phyloP scores from a whole-genome alignment of 2,329 filamentous ascomycete genomes.

The Fusarium aywerte region DNA sequence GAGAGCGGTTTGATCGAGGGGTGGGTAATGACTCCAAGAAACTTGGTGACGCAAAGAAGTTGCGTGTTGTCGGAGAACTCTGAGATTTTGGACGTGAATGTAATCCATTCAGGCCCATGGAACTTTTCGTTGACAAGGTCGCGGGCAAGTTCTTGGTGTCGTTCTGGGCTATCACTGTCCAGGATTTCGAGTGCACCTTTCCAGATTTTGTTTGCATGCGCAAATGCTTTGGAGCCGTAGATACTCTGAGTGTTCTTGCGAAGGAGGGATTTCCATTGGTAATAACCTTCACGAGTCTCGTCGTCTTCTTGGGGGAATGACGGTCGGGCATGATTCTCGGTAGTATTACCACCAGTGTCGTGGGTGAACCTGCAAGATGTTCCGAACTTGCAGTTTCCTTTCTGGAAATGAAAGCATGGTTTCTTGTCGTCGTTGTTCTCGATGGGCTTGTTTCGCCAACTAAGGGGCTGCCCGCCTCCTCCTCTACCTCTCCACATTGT shows the following conservation, averaged over 20 bases:
- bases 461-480: neutral
- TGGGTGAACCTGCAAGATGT: conserved; percentile 5
- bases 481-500: neutral
- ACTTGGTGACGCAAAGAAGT: neutral
- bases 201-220: neutral
- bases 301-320: neutral
- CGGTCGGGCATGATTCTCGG: neutral
- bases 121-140: conserved; percentile 11
- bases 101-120: conserved; percentile 3
- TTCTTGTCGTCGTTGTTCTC: neutral
- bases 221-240: neutral
- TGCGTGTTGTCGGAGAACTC: neutral
- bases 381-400: neutral
- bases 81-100: neutral
- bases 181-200: conserved; percentile 1
- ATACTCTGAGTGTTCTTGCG: neutral
- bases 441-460: neutral
- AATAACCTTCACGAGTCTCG: neutral
- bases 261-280: conserved; percentile 6
- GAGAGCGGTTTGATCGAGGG: conserved; percentile 34
- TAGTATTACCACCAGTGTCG: neutral
- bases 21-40: neutral
- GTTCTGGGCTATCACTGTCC: neutral
- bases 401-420: conserved; percentile 1
- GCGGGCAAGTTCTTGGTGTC: neutral